phyloP scores from a whole-genome alignment of 805 yeast species.

The Ogataea pilisensis region DNA sequence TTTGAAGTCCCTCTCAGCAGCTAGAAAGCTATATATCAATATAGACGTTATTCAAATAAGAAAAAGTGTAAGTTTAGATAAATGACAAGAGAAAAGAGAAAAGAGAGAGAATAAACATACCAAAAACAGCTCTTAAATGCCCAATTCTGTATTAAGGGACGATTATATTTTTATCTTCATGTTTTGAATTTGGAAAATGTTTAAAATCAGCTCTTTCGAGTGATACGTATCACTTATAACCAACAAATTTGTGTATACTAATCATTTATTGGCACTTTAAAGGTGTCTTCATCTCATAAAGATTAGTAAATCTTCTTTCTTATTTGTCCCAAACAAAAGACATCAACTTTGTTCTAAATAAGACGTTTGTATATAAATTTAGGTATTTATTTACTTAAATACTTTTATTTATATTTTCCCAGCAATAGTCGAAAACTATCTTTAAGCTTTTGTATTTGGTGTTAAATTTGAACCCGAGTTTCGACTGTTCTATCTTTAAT shows the following conservation, averaged over 20 bases:
- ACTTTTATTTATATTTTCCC: conserved; percentile 6
- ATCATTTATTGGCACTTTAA: not conserved
- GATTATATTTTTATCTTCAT: too few species aligned
- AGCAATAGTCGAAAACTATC: conserved; percentile 10
- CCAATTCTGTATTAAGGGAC: too few species aligned
- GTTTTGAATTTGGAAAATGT: too few species aligned
- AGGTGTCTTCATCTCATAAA: not conserved
- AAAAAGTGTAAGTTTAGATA: conserved; percentile 1
- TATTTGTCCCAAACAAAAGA: conserved; percentile 9
- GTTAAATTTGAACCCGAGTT: conserved; percentile 29
- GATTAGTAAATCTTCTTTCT: conserved; percentile 4
- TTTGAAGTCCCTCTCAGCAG: not conserved
- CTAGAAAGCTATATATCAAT: conserved; percentile 1
- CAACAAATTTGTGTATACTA: not conserved
- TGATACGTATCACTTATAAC: too few species aligned
- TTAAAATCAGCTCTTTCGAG: too few species aligned
- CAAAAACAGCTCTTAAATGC: too few species aligned
- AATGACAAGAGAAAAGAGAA: not conserved
- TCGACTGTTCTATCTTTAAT: not conserved
- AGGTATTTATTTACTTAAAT: conserved; percentile 26
- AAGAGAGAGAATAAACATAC: not conserved
- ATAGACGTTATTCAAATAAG: conserved; percentile 2
- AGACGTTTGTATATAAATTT: conserved; percentile 2
- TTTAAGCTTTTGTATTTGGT: conserved; percentile 24
- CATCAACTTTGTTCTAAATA: conserved; percentile 8